Evolutionary conservation across 2,329 filamentous ascomycete species (phyloP), one percentile per base, ranked within the genome.

Genomic region (Akanthomyces muscarius): DNA sequence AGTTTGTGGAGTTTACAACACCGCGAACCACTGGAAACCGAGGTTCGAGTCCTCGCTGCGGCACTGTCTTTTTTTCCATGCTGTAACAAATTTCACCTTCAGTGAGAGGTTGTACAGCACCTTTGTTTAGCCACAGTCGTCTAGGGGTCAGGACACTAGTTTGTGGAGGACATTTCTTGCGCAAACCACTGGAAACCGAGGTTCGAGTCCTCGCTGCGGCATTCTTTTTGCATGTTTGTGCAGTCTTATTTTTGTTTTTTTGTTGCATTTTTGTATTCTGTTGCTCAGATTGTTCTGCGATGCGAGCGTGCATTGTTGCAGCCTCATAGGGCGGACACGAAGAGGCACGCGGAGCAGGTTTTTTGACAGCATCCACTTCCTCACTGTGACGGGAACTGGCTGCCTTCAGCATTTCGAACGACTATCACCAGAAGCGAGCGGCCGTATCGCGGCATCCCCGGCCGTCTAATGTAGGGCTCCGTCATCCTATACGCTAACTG

Each of bases 41-140:
- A 70, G 69, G 70, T 71, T 71, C 70, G 70, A 71, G 64, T 71
- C 70, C 70, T 70, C 68, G 68, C 63, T 67, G 65, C 61, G 68
- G 67, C 68, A 69, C 23, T 36, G 41, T 53, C 51, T 53, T 41
- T 42, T 45, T 56, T 42, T 56, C 41, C 14, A 8, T 13, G 38
- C 51, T 54, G 36, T 41, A 36, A 7, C 6, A 33, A 23, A 21
- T 21, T 21, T 21, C 21, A 21, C 21, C 21, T 21, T 21, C 21
- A 21, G 21, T 21, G 21, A 21, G 21, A 21, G 21, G 21, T 21
- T 21, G 21, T 53, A 4, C n/a, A 38, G 33, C 33, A 7, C 33
- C 33, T 10, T 38, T 38, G 33, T 38, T 38, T 38, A 5, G 63
- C 68, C 65, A 61, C 65, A 67, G 64, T 71, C 67, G 68, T 71